A percentile compares a stretch with the other conserved stretches of the same genome.
Evolutionary conservation across 345 rosid species (phyloP).

Genomic region (Triadica sebifera): DNA sequence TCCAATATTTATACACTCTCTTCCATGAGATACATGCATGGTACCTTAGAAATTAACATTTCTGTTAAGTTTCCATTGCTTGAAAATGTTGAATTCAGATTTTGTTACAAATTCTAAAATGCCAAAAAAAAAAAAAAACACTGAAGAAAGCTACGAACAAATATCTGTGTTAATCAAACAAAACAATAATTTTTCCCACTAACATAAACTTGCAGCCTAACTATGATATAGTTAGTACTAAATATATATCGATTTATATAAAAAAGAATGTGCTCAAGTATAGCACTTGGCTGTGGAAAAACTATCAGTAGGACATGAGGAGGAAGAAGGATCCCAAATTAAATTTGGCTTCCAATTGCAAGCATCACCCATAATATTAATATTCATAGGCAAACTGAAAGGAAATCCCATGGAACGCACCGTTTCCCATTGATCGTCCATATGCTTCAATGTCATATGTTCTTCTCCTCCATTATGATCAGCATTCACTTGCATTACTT

Average conservation of each 20-base stretch:
- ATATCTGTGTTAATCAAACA: background rate
- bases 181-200: background rate
- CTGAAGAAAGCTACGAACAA: background rate
- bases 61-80: background rate
- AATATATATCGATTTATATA: background rate
- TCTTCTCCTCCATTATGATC: constrained; percentile 3
- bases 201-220: background rate
- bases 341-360: constrained; percentile 38
- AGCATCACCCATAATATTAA: constrained; percentile 22
- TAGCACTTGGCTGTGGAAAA: constrained; percentile 32
- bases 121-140: background rate
- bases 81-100: constrained; percentile 3
- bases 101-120: background rate
- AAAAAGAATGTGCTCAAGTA: constrained; percentile 17
- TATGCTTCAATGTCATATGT: constrained; percentile 13
- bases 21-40: no score
- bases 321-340: constrained; percentile 31
- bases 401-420: constrained; percentile 31
- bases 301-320: constrained; percentile 26
- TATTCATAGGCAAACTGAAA: constrained; percentile 29
- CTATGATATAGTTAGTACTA: background rate
- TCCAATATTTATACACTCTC: no score
- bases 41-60: background rate
- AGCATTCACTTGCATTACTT: constrained; percentile 19
- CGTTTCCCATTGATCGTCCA: constrained; percentile 30